Evolutionary conservation across 1,139 yeast genomes (phyloP), one percentile per base, ranked within the genome.

Genomic region (Yamadazyma dushanensis): DNA sequence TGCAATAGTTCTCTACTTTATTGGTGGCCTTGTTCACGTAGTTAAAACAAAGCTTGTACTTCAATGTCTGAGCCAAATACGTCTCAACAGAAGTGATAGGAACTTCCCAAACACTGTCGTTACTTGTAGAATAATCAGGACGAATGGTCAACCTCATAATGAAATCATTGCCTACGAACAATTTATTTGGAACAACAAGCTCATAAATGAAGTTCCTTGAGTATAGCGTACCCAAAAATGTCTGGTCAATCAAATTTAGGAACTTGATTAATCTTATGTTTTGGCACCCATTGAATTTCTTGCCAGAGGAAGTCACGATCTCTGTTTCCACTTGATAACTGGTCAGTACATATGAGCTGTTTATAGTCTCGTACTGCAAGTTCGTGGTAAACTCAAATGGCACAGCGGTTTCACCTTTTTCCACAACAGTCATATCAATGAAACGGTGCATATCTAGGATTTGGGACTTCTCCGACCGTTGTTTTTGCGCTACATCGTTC

Each of bases 361-460:
- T 10, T 14, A 25, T 3, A 7, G 31, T 10, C 20, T 29, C 34
- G 16, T 19, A 26, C 23, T 30, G 16, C 8, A 31, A 16, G 14
- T 26, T 17, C 11, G 27, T 13, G 15, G 26, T n/a, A 8, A 34
- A 25, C 17, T 34, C 37, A 30, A 34, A 34, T 8, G 34, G 37
- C n/a, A 30, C 22, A 6, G 18, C 16, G n/a, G 16, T 11, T 9
- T 5, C 23, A 4, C 34, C 37, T 11, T 26, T 25, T n/a, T 20
- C 20, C 2, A 34, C 11, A 6, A 17, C 8, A 5, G 6, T 16
- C 3, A 26, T 11, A 4, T 31, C 22, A 20, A 31, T 16, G 4
- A 20, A 10, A 14, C 31, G 31, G 17, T 22, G 5, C 11, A 17
- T 16, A 5, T 32, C 11, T 7, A 26, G 10, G 10, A 32, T 16